A percentile compares a stretch with the other conserved stretches of the same genome.
Evolutionary conservation across 495 filamentous ascomycete species (phyloP).

Genomic region (Hypoxylon fuscum): DNA sequence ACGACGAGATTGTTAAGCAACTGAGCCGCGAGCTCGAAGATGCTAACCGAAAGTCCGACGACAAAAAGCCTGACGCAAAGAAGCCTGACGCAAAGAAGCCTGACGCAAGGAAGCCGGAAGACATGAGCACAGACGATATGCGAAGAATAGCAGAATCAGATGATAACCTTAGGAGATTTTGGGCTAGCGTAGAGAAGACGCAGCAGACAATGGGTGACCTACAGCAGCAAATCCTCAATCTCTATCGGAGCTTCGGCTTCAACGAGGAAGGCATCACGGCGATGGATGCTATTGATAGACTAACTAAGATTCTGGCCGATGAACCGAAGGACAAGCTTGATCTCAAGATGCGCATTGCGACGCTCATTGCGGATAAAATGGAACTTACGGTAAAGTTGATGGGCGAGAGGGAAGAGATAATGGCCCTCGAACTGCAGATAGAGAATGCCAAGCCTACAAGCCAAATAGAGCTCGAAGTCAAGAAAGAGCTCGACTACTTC

Average conservation of each 20-base stretch:
- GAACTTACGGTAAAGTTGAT: background rate
- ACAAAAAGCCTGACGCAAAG: no score
- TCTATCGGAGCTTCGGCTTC: conserved; percentile 15
- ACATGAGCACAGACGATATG: no score
- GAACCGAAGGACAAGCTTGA: background rate
- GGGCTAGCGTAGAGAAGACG: conserved; percentile 18
- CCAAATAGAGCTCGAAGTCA: conserved; percentile 2
- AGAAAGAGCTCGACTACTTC: background rate
- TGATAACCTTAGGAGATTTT: conserved; percentile 9
- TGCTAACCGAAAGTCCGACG: no score
- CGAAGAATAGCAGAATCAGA: no score
- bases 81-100: no score
- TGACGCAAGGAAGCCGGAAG: no score
- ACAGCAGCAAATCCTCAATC: background rate
- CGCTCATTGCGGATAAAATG: background rate
- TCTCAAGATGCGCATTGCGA: background rate
- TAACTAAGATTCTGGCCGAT: background rate
- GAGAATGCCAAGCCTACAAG: background rate
- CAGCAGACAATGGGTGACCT: conserved; percentile 1
- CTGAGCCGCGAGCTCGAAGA: no score
- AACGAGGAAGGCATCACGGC: background rate
- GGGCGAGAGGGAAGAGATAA: background rate
- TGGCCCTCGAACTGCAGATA: background rate
- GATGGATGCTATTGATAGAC: background rate
- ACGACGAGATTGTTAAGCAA: no score